These are phyloP conservation scores for Phialemoniopsis sp. DNA, from an alignment of 2,329 filamentous ascomycete genomes.

Conservation along the genomic window DNA sequence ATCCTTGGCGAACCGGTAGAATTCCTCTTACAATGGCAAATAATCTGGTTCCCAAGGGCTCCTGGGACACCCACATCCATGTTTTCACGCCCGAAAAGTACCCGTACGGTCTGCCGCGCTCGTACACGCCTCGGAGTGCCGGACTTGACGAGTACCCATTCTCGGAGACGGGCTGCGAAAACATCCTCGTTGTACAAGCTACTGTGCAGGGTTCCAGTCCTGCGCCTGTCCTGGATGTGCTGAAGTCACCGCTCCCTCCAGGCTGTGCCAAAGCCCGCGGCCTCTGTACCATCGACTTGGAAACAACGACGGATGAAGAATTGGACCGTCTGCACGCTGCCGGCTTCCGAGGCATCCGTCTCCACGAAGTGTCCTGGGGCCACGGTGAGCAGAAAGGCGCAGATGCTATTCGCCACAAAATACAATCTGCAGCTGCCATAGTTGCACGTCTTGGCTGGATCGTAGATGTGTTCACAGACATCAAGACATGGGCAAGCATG, in stretches of 20 bases:
- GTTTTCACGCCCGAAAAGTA: slow-evolving; percentile 3
- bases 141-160: slow-evolving; percentile 14
- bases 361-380: slow-evolving; percentile 17
- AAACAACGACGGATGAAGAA: slow-evolving; percentile 11
- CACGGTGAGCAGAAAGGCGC: slow-evolving; percentile 11
- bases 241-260: too few species aligned
- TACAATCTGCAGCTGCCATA: slow-evolving; percentile 8
- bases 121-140: slow-evolving; percentile 15
- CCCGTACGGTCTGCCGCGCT: slow-evolving; percentile 10
- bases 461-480: slow-evolving; percentile 13
- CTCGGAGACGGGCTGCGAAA: slow-evolving; percentile 11
- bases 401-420: slow-evolving; percentile 8
- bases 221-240: slow-evolving; percentile 10
- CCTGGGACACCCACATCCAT: slow-evolving; percentile 6
- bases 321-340: slow-evolving; percentile 14
- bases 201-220: slow-evolving; percentile 16
- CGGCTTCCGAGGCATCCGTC: slow-evolving; percentile 14
- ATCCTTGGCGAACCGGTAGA: too few species aligned
- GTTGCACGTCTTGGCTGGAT: slow-evolving; percentile 13
- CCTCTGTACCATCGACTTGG: slow-evolving; percentile 7
- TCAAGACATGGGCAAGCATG: slow-evolving; percentile 14
- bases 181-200: slow-evolving; percentile 16
- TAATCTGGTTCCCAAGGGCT: too few species aligned
- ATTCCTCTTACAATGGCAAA: too few species aligned
- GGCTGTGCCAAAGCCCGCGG: too few species aligned